These are phyloP conservation scores for Verticillium klebahnii DNA, from an alignment of 2,329 filamentous ascomycete species.

Conservation along the genomic window DNA sequence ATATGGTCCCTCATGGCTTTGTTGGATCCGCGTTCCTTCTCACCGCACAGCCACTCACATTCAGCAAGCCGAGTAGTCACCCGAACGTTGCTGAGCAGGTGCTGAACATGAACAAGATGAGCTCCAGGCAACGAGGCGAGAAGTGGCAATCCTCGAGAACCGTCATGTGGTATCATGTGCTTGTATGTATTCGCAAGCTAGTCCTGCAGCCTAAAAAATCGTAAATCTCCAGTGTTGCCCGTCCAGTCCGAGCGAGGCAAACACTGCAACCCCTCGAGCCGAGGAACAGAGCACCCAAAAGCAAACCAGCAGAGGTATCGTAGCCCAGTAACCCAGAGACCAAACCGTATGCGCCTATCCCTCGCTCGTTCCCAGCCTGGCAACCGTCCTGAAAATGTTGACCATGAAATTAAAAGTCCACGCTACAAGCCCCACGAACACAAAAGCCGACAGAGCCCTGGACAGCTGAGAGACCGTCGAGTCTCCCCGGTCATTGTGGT, in stretches of 20 bases:
- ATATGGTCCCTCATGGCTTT: too few relatives aligned
- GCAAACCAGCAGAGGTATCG: not conserved
- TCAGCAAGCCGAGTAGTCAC: too few relatives aligned
- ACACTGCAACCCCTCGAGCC: not conserved
- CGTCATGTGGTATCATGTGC: too few relatives aligned
- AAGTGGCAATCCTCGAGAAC: too few relatives aligned
- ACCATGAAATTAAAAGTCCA: conserved; percentile 89
- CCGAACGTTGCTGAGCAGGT: too few relatives aligned
- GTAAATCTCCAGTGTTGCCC: too few relatives aligned
- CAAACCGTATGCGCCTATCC: conserved; percentile 11
- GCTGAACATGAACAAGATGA: too few relatives aligned
- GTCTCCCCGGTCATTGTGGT: conserved; percentile 31
- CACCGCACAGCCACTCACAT: too few relatives aligned
- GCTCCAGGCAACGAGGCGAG: too few relatives aligned
- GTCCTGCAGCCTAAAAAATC: too few relatives aligned
- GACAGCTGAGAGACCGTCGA: conserved; percentile 46
- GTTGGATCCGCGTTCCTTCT: too few relatives aligned
- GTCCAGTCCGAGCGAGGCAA: not conserved
- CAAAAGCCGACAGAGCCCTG: conserved; percentile 69
- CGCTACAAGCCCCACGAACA: conserved; percentile 77
- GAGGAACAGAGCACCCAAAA: not conserved
- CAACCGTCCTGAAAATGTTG: conserved; percentile 69
- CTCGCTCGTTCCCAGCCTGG: conserved; percentile 53
- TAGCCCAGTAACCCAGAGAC: not conserved
- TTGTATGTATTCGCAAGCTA: too few relatives aligned